These are phyloP conservation scores for Aspergillus texensis DNA, from an alignment of 2,329 filamentous ascomycete genomes.

Conservation along the genomic window DNA sequence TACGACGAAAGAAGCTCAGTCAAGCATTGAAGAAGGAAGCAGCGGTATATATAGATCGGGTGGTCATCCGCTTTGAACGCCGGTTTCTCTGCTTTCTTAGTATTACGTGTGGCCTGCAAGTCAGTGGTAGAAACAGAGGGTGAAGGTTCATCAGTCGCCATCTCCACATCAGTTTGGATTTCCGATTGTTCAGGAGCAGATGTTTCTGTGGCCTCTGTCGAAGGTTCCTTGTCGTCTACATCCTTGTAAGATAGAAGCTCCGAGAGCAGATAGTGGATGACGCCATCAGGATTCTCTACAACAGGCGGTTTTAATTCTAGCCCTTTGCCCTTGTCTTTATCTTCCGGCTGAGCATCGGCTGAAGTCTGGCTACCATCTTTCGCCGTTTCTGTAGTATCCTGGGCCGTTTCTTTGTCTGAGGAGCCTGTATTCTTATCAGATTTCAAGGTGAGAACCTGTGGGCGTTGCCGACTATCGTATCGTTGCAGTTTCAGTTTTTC, in stretches of 20 bases:
- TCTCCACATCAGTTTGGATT: constrained; percentile 52
- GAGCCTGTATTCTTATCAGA: constrained; percentile 42
- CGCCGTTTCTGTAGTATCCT: constrained; percentile 28
- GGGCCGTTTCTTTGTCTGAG: constrained; percentile 25
- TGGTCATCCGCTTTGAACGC: constrained; percentile 90
- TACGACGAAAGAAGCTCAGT: constrained; percentile 90
- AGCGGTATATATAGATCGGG: constrained; percentile 94
- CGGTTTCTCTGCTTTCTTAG: constrained; percentile 69
- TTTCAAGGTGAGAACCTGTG: constrained; percentile 58
- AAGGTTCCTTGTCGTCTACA: constrained; percentile 78
- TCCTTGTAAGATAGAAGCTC: constrained; percentile 91
- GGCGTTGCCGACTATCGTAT: constrained; percentile 59
- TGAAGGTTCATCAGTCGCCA: constrained; percentile 46
- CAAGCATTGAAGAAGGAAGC: constrained; percentile 89
- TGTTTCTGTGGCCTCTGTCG: constrained; percentile 33
- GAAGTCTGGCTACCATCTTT: constrained; percentile 37
- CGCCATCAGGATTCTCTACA: constrained; percentile 89
- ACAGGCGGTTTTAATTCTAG: constrained; percentile 77
- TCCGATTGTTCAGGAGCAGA: constrained; percentile 37
- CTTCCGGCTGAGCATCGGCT: constrained; percentile 23
- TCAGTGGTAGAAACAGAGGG: constrained; percentile 37
- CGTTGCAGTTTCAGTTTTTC: constrained; percentile 76
- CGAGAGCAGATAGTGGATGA: constrained; percentile 91
- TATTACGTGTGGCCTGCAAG: constrained; percentile 37
- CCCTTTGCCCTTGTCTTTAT: constrained; percentile 55